Percentiles rank a stretch among this genome's conserved stretches.
Evolutionary conservation across 2,329 filamentous ascomycete species (phyloP).

Genomic region (Biscogniauxia mediterranea): DNA sequence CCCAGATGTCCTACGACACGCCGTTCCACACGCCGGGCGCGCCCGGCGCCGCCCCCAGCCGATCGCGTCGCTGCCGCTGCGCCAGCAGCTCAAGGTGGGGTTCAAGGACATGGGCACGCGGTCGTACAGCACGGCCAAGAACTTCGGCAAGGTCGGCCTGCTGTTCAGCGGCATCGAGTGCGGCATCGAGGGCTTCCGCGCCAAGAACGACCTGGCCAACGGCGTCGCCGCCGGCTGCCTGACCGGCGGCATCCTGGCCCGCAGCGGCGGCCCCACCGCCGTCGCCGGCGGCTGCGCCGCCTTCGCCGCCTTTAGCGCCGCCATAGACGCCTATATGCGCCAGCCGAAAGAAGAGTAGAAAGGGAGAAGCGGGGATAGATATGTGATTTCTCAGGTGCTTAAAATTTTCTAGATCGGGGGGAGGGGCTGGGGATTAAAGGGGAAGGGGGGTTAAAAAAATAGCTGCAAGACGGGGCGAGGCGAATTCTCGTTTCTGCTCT

Average conservation of each 20-base stretch:
- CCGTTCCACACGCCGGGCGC: constrained; percentile 59
- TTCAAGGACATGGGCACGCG: constrained; percentile 93
- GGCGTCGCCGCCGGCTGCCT: constrained; percentile 85
- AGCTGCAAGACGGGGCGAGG: constrained; percentile 11
- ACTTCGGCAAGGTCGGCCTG: constrained; percentile 90
- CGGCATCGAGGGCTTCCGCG: constrained; percentile 86
- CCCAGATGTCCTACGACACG: constrained; percentile 96
- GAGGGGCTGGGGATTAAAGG: too few species aligned
- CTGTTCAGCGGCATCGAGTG: constrained; percentile 93
- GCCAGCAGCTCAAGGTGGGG: constrained; percentile 78
- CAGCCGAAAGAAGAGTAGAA: constrained; percentile 63
- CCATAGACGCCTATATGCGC: constrained; percentile 89
- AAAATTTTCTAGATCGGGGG: too few species aligned
- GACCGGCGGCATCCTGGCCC: constrained; percentile 84
- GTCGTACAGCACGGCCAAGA: constrained; percentile 82
- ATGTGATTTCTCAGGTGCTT: too few species aligned
- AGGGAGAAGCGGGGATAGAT: neutral
- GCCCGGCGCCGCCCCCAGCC: constrained; percentile 39
- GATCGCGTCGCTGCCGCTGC: constrained; percentile 68
- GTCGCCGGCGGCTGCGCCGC: constrained; percentile 84
- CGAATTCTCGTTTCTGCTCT: constrained; percentile 13
- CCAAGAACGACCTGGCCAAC: constrained; percentile 91
- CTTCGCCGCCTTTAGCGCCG: constrained; percentile 88
- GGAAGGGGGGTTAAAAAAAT: neutral
- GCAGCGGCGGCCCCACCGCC: constrained; percentile 85